These are phyloP conservation scores for Xylaria sp. DNA, from an alignment of 2,329 filamentous ascomycete species.

Conservation along the genomic window DNA sequence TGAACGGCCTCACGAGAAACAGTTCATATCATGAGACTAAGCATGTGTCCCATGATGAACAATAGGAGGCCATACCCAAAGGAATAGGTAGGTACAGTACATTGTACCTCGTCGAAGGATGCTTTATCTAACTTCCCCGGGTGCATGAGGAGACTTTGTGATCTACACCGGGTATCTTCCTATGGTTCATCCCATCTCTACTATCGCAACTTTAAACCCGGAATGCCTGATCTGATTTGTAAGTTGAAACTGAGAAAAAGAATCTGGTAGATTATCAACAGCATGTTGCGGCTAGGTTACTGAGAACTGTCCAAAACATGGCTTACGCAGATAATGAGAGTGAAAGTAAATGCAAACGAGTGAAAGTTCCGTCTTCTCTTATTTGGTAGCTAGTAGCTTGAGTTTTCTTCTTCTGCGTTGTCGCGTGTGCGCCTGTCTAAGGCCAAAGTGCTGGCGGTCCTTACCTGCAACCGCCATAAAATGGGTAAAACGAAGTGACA, in stretches of 20 bases:
- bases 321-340: too few relatives aligned
- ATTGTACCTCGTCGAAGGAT: too few relatives aligned
- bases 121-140: too few relatives aligned
- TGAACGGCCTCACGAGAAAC: not conserved
- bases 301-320: not conserved
- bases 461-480: slow-evolving; percentile 16
- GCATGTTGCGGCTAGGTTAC: not conserved
- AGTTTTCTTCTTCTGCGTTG: slow-evolving; percentile 15
- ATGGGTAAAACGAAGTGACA: slow-evolving; percentile 27
- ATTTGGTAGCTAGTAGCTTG: not conserved
- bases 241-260: too few relatives aligned
- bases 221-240: too few relatives aligned
- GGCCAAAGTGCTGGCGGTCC: slow-evolving; percentile 15
- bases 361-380: not conserved
- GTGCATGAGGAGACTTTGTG: not conserved
- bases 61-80: not conserved
- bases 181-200: too few relatives aligned
- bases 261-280: too few relatives aligned
- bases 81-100: not conserved
- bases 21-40: not conserved
- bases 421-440: slow-evolving; percentile 22
- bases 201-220: too few relatives aligned
- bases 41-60: not conserved
- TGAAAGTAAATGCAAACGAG: not conserved
- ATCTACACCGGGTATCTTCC: not conserved